These are phyloP conservation scores for Collybia mongolica DNA, from an alignment of 768 basidiomycete genomes.

Conservation along the genomic window DNA sequence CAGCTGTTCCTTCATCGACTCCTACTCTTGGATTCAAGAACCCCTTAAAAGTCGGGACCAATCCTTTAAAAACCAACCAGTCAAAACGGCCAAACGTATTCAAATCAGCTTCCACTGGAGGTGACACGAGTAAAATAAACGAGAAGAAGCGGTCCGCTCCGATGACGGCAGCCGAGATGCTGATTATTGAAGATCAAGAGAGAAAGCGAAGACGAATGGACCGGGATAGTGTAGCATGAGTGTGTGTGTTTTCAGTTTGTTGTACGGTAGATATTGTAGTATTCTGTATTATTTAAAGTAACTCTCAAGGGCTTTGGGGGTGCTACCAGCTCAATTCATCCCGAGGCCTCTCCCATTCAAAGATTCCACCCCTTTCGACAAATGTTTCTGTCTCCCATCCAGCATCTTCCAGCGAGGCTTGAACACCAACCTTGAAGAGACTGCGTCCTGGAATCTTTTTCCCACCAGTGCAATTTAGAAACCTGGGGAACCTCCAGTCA, in stretches of 20 bases:
- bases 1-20: conserved; percentile 29
- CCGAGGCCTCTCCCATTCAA: conserved; percentile 17
- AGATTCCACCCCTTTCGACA: conserved; percentile 19
- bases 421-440: conserved; percentile 21
- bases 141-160: conserved; percentile 64
- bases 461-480: conserved; percentile 19
- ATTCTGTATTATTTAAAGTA: not conserved
- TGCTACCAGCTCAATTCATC: conserved; percentile 7
- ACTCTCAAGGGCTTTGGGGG: too few relatives aligned
- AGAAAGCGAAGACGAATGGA: conserved; percentile 83
- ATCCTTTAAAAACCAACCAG: conserved; percentile 67
- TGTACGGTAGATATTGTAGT: not conserved
- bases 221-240: conserved; percentile 28
- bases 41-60: conserved; percentile 52
- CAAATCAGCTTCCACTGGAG: conserved; percentile 45
- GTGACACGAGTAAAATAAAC: conserved; percentile 34
- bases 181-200: conserved; percentile 91
- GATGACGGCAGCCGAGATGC: conserved; percentile 80
- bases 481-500: conserved; percentile 7
- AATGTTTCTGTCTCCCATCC: conserved; percentile 18
- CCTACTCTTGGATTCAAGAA: conserved; percentile 57
- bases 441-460: conserved; percentile 18
- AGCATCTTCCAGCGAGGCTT: conserved; percentile 20
- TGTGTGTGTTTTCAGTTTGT: not conserved
- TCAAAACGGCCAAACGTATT: conserved; percentile 76